phyloP scores from a whole-genome alignment of 805 yeast genomes.

The Teunomyces lycoperdinae region DNA sequence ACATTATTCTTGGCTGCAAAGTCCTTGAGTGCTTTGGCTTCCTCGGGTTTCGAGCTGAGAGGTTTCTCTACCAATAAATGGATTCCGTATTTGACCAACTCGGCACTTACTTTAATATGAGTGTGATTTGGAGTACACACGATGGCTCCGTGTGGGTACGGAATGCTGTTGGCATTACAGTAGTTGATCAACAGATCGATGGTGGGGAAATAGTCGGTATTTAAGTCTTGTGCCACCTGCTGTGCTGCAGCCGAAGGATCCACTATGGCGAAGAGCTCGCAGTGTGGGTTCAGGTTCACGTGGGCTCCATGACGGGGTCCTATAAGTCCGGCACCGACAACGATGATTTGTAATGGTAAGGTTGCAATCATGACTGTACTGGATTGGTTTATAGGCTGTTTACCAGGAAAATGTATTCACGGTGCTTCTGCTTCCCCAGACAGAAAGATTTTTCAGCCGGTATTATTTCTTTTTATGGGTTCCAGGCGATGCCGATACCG shows the following conservation, averaged over 20 bases:
- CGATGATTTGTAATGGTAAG: slow-evolving; percentile 10
- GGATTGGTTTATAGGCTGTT: too few species aligned
- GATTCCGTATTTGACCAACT: slow-evolving; percentile 34
- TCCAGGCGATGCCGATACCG: slow-evolving; percentile 2
- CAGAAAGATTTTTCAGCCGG: slow-evolving; percentile 2
- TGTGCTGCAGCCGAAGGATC: slow-evolving; percentile 24
- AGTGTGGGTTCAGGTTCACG: slow-evolving; percentile 16
- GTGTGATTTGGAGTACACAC: slow-evolving; percentile 43
- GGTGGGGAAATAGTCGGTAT: slow-evolving; percentile 16
- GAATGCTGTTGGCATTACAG: slow-evolving; percentile 14
- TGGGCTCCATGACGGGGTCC: slow-evolving; percentile 28
- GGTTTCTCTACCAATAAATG: slow-evolving; percentile 42
- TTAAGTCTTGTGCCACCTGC: slow-evolving; percentile 15
- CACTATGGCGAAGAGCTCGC: slow-evolving; percentile 22
- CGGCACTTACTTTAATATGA: slow-evolving; percentile 31
- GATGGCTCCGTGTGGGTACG: slow-evolving; percentile 39
- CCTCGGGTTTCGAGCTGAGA: slow-evolving; percentile 31
- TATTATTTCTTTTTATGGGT: background rate
- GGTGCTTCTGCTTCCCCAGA: slow-evolving; percentile 1
- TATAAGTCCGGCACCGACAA: slow-evolving; percentile 27
- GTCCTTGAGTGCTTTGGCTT: slow-evolving; percentile 31
- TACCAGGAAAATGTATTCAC: background rate
- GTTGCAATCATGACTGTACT: slow-evolving; percentile 9
- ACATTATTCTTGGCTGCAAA: slow-evolving; percentile 24
- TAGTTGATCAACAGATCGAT: slow-evolving; percentile 17